phyloP scores from a whole-genome alignment of 441 rosid genomes.

The Sinapis alba region DNA sequence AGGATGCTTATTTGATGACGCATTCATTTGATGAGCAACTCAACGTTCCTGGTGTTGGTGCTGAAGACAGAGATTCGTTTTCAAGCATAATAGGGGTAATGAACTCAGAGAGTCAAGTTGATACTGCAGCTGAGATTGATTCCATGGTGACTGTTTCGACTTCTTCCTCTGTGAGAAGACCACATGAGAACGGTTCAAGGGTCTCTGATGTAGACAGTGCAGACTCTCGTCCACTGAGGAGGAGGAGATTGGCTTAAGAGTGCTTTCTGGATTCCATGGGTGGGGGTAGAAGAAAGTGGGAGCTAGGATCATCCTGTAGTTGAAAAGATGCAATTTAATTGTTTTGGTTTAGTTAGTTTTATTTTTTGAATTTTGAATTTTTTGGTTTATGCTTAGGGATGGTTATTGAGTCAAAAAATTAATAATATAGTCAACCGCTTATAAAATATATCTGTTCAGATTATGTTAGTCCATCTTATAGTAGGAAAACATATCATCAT shows the following conservation, averaged over 20 bases:
- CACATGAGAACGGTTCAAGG: constrained; percentile 57
- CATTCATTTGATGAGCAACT: constrained; percentile 4
- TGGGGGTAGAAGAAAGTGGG: constrained; percentile 1
- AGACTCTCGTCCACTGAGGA: constrained; percentile 74
- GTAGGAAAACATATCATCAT: too few relatives aligned
- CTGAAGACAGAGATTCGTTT: constrained; percentile 81
- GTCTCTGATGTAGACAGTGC: constrained; percentile 70
- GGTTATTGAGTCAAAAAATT: constrained; percentile 2
- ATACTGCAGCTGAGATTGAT: constrained; percentile 76
- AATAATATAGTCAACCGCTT: constrained; percentile 7
- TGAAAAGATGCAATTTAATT: neutral
- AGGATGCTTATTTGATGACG: constrained; percentile 53
- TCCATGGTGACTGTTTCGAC: constrained; percentile 75
- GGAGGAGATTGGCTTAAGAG: constrained; percentile 53
- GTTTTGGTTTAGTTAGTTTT: neutral
- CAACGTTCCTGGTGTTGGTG: constrained; percentile 43
- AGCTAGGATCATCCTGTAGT: constrained; percentile 8
- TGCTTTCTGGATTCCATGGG: neutral
- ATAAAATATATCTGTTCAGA: neutral
- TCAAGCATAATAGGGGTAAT: constrained; percentile 78
- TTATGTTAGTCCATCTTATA: constrained; percentile 13
- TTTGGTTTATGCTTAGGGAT: constrained; percentile 5
- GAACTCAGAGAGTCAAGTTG: constrained; percentile 76
- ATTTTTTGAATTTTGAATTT: neutral
- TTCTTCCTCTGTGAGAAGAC: constrained; percentile 68